Base-by-base conservation (phyloP, 257 asterid genomes). In the Lycium ferocissimum region DNA sequence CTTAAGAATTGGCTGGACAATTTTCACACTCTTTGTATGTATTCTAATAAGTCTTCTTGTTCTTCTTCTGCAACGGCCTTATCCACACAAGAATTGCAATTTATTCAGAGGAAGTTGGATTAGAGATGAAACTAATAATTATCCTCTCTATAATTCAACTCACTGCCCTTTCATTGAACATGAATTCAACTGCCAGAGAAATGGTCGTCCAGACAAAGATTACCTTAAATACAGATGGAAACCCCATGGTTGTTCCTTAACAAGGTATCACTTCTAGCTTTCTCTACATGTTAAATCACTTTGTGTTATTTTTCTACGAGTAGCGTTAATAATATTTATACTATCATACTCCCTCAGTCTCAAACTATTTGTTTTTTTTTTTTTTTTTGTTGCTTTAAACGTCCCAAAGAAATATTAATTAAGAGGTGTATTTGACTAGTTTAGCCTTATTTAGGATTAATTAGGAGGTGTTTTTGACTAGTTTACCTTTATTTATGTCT, bases 171-270 rank as follows among this genome's bases (percentile, higher is more conserved):
- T 95, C 86, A 92, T 93, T 7, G 97, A 94, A 89, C 90, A 58
- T n/a, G 96, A 90, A 83, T 95, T 92, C 91, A 90, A 89, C 85
- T 95, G 97, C 93, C 89, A 11, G 53, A 88, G 86, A 3, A 95
- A 95, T 76, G 99, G 97, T 83, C 97, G 99, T 73, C 88, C 92
- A 38, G 98, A 95, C 49, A 40, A 86, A 13, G 58, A 83, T 81
- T 95, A 93, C 91, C 94, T 90, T 67, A 79, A 63, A 49, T 95
- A 94, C 91, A 84, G 86, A 57, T 95, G 99, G 99, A 94, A 92
- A 57, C 98, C 99, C 73, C 88, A 61, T 71, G 89, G 79, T 87
- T 93, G 98, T 86, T 65, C 61, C 88, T 83, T 94, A 79, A 72
- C 91, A 45, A 93, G 96, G 97, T 95, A 57, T 1, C 12, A 11